These are phyloP conservation scores for Papiliotrema terrestris DNA, from an alignment of 1,284 basidiomycete genomes.

Conservation along the genomic window DNA sequence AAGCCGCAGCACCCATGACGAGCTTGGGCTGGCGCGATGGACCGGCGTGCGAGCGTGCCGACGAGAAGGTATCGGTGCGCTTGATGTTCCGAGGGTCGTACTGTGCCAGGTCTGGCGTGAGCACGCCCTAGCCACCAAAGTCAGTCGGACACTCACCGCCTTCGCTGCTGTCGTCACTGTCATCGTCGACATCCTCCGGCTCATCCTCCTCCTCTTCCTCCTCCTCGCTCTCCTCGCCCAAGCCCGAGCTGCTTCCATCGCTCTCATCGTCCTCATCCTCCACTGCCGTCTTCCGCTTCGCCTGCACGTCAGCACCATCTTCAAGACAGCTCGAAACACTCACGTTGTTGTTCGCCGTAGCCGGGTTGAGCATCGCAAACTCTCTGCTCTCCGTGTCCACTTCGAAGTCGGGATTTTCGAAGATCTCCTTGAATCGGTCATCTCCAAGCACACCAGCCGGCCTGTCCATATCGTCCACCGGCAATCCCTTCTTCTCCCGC, in stretches of 20 bases:
- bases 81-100: constrained; percentile 54
- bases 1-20: constrained; percentile 25
- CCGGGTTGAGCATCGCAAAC: constrained; percentile 88
- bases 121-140: neutral
- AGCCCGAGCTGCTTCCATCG: constrained; percentile 68
- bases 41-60: constrained; percentile 14
- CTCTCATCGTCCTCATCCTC: constrained; percentile 87
- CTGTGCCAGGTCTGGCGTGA: constrained; percentile 36
- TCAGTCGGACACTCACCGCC: constrained; percentile 23
- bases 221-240: constrained; percentile 48
- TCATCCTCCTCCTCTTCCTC: constrained; percentile 32
- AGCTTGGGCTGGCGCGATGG: constrained; percentile 28
- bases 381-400: constrained; percentile 86
- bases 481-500: constrained; percentile 53
- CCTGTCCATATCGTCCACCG: constrained; percentile 49
- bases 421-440: constrained; percentile 85
- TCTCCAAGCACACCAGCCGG: constrained; percentile 68
- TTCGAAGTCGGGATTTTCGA: constrained; percentile 89
- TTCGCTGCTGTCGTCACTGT: constrained; percentile 57
- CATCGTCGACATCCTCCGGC: constrained; percentile 50
- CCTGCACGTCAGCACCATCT: constrained; percentile 16
- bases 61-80: constrained; percentile 16
- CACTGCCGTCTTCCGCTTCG: constrained; percentile 67
- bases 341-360: constrained; percentile 54
- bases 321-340: constrained; percentile 8